These are phyloP conservation scores for Blastomyces parvus DNA, from an alignment of 2,329 filamentous ascomycete genomes.

Conservation along the genomic window DNA sequence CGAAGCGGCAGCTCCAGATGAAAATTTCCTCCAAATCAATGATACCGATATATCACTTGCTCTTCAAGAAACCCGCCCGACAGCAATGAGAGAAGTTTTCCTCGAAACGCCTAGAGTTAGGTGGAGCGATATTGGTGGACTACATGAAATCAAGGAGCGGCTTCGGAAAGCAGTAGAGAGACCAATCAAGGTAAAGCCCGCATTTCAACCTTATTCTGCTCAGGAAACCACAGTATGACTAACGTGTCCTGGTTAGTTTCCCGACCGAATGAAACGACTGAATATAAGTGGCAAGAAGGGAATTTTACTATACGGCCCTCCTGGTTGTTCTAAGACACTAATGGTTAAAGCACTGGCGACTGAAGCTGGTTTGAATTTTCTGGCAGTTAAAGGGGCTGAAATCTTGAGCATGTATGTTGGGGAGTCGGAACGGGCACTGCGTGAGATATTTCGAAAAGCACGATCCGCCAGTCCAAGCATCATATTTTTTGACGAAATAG, in stretches of 20 bases:
- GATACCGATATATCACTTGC: constrained; percentile 41
- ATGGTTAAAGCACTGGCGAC: constrained; percentile 85
- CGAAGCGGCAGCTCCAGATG: constrained; percentile 15
- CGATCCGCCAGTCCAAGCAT: constrained; percentile 79
- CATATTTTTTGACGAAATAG: constrained; percentile 96
- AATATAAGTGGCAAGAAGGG: constrained; percentile 61
- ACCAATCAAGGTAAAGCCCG: constrained; percentile 43
- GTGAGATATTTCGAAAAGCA: constrained; percentile 77
- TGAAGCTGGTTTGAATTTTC: constrained; percentile 84
- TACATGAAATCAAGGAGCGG: constrained; percentile 63
- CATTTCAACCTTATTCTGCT: background rate
- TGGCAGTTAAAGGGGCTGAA: constrained; percentile 88
- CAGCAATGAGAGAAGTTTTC: constrained; percentile 81
- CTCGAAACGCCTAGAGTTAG: constrained; percentile 75
- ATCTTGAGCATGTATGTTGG: constrained; percentile 95
- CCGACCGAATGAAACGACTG: constrained; percentile 42
- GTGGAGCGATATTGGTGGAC: constrained; percentile 84
- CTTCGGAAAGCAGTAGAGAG: constrained; percentile 51
- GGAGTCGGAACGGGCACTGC: constrained; percentile 77
- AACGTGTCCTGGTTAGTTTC: constrained; percentile 30
- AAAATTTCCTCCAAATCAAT: constrained; percentile 22
- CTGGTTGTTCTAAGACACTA: constrained; percentile 90
- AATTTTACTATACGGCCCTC: constrained; percentile 80
- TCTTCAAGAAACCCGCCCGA: constrained; percentile 61
- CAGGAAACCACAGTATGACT: background rate